Evolutionary conservation across 331 rosid species (phyloP), one percentile per base, ranked within the genome.

Genomic region (Erythrophleum ivorense): DNA sequence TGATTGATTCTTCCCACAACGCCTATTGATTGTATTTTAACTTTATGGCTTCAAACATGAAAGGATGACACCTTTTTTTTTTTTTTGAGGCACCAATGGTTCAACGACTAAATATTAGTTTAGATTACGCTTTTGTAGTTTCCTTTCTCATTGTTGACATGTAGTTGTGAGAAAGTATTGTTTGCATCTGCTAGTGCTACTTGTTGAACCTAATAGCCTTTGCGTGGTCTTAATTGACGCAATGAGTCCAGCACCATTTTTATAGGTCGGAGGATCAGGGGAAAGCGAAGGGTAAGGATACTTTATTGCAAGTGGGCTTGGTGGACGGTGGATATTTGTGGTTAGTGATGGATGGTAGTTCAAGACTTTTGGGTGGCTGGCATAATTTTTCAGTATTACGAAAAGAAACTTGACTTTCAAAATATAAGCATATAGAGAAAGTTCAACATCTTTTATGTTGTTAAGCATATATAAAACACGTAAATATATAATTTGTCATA

Each of bases 1-100:
- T 95, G 88, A 89, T 95, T 95, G 92, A 93, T 95, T 95, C 92
- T 93, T 89, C 95, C 71, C 89, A 81, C 68, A 87, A 88, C 85
- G 38, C 73, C 83, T 72, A 63, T 83, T 83, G 48, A 83, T 71
- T 89, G 92, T 88, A 89, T 40, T 72, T 77, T 82, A 88, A 86
- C 86, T 67, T 78, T 78, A 73, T 73, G 83, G 85, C 83, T 84
- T 81, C 86, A 83, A 80, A 83, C 80, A 76, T 74, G 45, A 82
- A 68, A 74, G 62, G 72, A 81, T 50, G 15, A 21, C 65, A 6
- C 36, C 14, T 58, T 31, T 66, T 64, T 74, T 58, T 75, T 24
- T 53, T 24, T 24, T 24, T 24, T 24, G 29, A 24, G 24, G 41
- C 57, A 53, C 71, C 31, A 40, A 11, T 73, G 43, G 64, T 53